Evolutionary conservation across 116 monocot species (phyloP), one percentile per base, ranked within the genome.

Genomic region (Iris pallida): DNA sequence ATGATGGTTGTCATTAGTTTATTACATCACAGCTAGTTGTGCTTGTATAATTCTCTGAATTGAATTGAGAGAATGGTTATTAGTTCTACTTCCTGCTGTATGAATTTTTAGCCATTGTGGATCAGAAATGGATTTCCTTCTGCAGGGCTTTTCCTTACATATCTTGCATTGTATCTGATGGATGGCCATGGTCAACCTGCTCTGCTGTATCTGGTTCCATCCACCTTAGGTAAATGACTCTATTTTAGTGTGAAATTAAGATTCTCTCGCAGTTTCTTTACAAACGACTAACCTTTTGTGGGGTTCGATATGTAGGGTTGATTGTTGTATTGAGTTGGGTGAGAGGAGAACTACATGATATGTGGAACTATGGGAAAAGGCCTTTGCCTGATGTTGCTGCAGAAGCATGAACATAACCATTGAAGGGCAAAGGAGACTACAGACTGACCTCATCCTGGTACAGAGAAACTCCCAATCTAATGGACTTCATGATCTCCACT

Each of bases 161-260:
- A 95, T 71, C 68, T 91, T 70, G 88, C 86, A 57, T 63, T 95
- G 55, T 95, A 71, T 73, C 78, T 95, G 60, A 90, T 91, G 95
- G 79, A 95, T 49, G 95, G 95, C 1, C 85, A 95, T 72, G 95
- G 95, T 17, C 95, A 95, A 54, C 95, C 95, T 46, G 95, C 95
- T 44, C 63, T 95, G 47, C 71, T 95, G 4, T 95, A 95, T 66
- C 86, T 95, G 17, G 95, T 95, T 70, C 95, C 95, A 20, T 90
- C 91, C 59, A 90, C 95, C 48, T 78, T 94, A 79, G 94, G 93
- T 94, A 80, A 57, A 41, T 2, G 51, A 51, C 48, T 20, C 14
- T 43, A 40, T 42, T 61, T 61, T 43, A 8, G 30, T n/a, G 14
- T 43, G 60, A 61, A 42, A 12, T 61, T 61, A 4, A 14, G 42